These are phyloP conservation scores for Kluyveromyces marxianus DNA, from an alignment of 1,139 yeast genomes.

Conservation along the genomic window DNA sequence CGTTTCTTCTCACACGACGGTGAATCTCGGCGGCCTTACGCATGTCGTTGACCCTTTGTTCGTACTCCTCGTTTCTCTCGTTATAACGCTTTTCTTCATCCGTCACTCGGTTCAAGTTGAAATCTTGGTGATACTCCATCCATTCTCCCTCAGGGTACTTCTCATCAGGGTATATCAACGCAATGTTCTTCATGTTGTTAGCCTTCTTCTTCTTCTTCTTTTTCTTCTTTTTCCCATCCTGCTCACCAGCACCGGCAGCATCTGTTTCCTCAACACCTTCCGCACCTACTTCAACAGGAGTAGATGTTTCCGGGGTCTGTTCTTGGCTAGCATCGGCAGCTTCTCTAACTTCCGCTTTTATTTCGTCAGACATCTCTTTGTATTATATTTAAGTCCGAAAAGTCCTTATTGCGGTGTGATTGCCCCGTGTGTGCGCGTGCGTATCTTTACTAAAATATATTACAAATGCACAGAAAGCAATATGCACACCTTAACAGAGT, in stretches of 20 bases:
- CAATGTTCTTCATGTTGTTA: conserved; percentile 49
- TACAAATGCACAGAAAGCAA: no score
- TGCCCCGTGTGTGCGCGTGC: no score
- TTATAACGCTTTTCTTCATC: conserved; percentile 78
- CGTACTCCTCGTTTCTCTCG: conserved; percentile 50
- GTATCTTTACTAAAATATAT: no score
- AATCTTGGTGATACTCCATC: conserved; percentile 65
- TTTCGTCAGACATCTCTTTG: no score
- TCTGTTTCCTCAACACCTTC: conserved; percentile 5
- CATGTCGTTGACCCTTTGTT: conserved; percentile 72
- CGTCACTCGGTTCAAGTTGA: conserved; percentile 69
- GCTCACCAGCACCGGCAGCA: conserved; percentile 2
- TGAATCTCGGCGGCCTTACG: conserved; percentile 96
- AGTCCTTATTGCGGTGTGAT: background rate
- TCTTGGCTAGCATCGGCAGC: conserved; percentile 14
- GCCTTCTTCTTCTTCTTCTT: conserved; percentile 46
- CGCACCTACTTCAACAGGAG: background rate
- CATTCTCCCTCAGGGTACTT: conserved; percentile 85
- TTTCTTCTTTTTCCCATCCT: conserved; percentile 36
- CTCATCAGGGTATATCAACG: conserved; percentile 61
- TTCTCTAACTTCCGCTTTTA: conserved; percentile 11
- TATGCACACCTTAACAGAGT: no score
- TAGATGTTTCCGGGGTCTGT: conserved; percentile 4
- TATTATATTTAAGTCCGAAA: no score
- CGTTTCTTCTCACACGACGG: conserved; percentile 79